phyloP scores from a whole-genome alignment of 208 protist genomes.

The Leishmania braziliensis region DNA sequence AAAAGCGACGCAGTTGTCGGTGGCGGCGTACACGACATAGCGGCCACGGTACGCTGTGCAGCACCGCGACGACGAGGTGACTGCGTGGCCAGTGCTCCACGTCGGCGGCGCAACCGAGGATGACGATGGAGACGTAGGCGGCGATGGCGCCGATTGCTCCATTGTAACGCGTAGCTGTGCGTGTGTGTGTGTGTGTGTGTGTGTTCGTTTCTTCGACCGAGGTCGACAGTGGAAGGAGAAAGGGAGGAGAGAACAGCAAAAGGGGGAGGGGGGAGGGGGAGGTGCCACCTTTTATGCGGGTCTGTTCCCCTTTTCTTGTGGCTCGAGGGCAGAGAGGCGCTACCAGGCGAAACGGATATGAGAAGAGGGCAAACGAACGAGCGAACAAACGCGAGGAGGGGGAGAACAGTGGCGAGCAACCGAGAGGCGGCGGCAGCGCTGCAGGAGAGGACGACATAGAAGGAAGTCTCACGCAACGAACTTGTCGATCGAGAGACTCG shows the following conservation, averaged over 20 bases:
- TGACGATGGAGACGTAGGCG: neutral
- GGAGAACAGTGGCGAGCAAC: too few species aligned
- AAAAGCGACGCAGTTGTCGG: constrained; percentile 13
- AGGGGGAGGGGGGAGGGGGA: neutral
- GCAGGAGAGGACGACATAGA: too few species aligned
- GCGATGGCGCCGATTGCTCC: neutral
- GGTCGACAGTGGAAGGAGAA: neutral
- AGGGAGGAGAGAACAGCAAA: neutral
- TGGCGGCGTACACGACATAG: constrained; percentile 33
- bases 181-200: constrained; percentile 1
- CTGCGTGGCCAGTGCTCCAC: constrained; percentile 31
- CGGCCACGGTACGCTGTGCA: constrained; percentile 27
- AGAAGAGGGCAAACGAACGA: too few species aligned
- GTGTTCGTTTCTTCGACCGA: neutral
- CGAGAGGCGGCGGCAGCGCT: too few species aligned
- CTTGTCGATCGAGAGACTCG: too few species aligned
- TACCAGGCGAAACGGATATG: too few species aligned
- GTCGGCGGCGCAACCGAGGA: neutral
- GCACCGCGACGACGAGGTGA: constrained; percentile 12
- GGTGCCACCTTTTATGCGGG: neutral
- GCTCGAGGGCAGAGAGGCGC: too few species aligned
- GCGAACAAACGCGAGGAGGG: too few species aligned
- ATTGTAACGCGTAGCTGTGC: neutral
- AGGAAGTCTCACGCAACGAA: too few species aligned
- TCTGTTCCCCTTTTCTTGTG: neutral